Conservation (phyloP, 148 eudicot species). For the Oxyria digyna region DNA sequence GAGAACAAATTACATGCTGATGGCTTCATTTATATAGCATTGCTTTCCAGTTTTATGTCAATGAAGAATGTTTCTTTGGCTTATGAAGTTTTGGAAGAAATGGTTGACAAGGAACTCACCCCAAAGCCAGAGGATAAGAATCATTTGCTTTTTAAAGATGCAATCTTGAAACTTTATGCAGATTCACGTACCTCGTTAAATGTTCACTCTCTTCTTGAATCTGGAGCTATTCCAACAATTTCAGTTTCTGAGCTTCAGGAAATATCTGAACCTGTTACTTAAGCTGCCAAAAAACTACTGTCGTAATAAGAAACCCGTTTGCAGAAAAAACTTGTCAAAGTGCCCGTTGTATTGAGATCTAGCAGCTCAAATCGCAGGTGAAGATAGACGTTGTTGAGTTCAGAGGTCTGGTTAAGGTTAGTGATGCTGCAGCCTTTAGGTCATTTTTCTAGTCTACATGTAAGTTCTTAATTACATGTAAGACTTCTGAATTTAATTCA, state of each 20-base stretch:
- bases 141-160: conserved; percentile 25
- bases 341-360: too few species aligned
- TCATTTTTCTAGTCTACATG: too few species aligned
- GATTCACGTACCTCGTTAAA: conserved; percentile 30
- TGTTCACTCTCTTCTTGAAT: conserved; percentile 27
- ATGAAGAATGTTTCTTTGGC: conserved; percentile 34
- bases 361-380: too few species aligned
- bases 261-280: background rate
- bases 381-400: too few species aligned
- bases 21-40: conserved; percentile 27
- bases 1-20: conserved; percentile 46
- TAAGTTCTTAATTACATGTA: too few species aligned
- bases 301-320: too few species aligned
- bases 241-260: background rate
- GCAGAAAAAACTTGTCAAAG: too few species aligned
- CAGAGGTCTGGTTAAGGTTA: too few species aligned
- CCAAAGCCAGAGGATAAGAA: conserved; percentile 37
- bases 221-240: conserved; percentile 25
- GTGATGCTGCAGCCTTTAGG: too few species aligned
- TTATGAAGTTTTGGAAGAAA: conserved; percentile 37
- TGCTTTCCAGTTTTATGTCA: conserved; percentile 36
- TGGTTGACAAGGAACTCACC: conserved; percentile 26
- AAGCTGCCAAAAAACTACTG: background rate
- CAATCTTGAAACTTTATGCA: conserved; percentile 32
- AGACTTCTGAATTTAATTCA: too few species aligned